Evolutionary conservation across 202 grass and related monocot species (phyloP).

Genomic region (Carex sylvatica): DNA sequence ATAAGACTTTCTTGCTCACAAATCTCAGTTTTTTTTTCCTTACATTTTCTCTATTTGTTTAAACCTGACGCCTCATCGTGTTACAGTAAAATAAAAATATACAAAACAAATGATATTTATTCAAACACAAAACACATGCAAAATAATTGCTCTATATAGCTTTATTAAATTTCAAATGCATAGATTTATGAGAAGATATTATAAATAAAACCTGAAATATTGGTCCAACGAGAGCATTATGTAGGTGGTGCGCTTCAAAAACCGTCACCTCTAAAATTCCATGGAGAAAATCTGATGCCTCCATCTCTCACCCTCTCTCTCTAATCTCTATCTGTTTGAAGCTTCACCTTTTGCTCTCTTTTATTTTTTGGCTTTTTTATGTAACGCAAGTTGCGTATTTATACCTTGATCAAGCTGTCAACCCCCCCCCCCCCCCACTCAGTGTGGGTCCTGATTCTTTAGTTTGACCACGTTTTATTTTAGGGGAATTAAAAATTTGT

Average conservation of each 20-base stretch:
- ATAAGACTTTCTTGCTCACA: neutral
- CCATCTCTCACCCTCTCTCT: neutral
- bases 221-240: conserved; percentile 38
- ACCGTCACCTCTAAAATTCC: conserved; percentile 63
- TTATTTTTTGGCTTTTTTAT: neutral
- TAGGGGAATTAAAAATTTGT: neutral
- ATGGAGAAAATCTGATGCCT: conserved; percentile 44
- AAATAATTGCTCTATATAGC: too few relatives aligned
- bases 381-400: neutral
- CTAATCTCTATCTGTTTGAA: neutral
- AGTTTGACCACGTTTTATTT: neutral
- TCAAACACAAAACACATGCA: neutral
- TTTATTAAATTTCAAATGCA: neutral
- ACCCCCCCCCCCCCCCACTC: too few relatives aligned
- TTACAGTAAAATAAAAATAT: neutral
- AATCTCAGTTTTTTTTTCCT: neutral
- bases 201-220: conserved; percentile 40
- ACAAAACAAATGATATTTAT: neutral
- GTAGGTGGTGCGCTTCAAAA: conserved; percentile 62
- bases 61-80: neutral
- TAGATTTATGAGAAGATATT: neutral
- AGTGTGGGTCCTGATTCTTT: neutral
- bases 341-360: neutral
- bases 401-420: too few relatives aligned
- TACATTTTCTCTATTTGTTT: neutral